phyloP scores from a whole-genome alignment of 306 rosid species.

The Citrullus amarus region DNA sequence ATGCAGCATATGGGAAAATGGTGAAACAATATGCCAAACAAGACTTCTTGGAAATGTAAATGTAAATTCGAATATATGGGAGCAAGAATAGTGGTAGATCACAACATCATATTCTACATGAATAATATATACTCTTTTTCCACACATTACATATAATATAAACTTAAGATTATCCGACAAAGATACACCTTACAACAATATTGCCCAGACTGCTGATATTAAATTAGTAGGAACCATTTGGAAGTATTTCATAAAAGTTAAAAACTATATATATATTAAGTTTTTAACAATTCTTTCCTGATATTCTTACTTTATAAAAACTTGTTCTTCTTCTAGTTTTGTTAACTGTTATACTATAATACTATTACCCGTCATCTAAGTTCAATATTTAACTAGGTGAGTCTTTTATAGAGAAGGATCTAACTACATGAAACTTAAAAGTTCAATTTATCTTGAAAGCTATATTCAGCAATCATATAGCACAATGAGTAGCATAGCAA shows the following conservation, averaged over 20 bases:
- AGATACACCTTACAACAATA: not conserved
- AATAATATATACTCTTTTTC: not conserved
- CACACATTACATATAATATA: not conserved
- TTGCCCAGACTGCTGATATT: not conserved
- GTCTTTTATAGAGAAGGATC: not conserved
- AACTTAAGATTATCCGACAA: not conserved
- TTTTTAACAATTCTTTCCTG: no score
- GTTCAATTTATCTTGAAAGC: not conserved
- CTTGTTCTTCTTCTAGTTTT: not conserved
- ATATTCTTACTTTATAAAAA: no score
- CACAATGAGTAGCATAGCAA: not conserved
- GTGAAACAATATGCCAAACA: constrained; percentile 1
- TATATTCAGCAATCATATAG: not conserved
- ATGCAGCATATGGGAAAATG: not conserved
- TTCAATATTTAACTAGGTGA: not conserved
- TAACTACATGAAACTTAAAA: not conserved
- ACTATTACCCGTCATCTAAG: not conserved
- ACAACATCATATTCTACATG: not conserved
- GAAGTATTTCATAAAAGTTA: not conserved
- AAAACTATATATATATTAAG: not conserved
- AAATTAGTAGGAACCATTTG: not conserved
- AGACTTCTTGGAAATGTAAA: not conserved
- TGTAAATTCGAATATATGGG: no score
- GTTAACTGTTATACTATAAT: not conserved
- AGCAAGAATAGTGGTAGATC: not conserved